phyloP scores from a whole-genome alignment of 805 yeast genomes.

The Kluyveromyces aestuarii region DNA sequence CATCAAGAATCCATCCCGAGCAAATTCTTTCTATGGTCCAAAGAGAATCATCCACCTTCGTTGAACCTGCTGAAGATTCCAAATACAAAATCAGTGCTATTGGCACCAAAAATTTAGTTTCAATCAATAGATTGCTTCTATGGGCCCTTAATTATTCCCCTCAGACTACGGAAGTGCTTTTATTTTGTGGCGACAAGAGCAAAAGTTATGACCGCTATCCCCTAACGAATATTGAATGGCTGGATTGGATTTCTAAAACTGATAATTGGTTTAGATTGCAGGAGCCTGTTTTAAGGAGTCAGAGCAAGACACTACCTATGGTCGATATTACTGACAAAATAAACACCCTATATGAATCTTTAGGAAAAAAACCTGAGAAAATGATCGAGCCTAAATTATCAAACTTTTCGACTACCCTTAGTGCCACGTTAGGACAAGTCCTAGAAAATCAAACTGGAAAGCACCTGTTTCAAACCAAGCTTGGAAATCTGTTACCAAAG shows the following conservation, averaged over 20 bases:
- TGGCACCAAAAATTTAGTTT: conserved; percentile 19
- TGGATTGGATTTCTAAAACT: conserved; percentile 20
- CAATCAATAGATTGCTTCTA: conserved; percentile 17
- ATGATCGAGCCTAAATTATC: conserved; percentile 4
- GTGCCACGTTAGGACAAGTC: conserved; percentile 22
- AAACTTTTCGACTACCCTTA: conserved; percentile 9
- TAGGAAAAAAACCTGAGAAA: background rate
- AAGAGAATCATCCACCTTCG: conserved; percentile 15
- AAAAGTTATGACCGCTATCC: conserved; percentile 15
- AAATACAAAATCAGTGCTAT: conserved; percentile 19
- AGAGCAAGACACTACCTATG: background rate
- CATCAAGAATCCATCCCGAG: conserved; percentile 1
- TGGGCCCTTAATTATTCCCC: conserved; percentile 20
- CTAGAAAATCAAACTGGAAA: conserved; percentile 4
- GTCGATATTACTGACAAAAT: conserved; percentile 8
- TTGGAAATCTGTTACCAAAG: conserved; percentile 16
- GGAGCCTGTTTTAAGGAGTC: conserved; percentile 6
- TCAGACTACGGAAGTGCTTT: conserved; percentile 8
- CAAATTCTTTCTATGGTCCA: conserved; percentile 15
- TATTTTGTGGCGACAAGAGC: conserved; percentile 4
- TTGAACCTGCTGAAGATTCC: conserved; percentile 11
- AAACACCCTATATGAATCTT: conserved; percentile 11
- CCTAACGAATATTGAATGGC: conserved; percentile 16
- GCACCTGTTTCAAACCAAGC: conserved; percentile 17
- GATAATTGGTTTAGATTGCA: conserved; percentile 21